Base-by-base conservation (phyloP, 2,329 filamentous ascomycete genomes). In the Penicillium psychrosexuale region DNA sequence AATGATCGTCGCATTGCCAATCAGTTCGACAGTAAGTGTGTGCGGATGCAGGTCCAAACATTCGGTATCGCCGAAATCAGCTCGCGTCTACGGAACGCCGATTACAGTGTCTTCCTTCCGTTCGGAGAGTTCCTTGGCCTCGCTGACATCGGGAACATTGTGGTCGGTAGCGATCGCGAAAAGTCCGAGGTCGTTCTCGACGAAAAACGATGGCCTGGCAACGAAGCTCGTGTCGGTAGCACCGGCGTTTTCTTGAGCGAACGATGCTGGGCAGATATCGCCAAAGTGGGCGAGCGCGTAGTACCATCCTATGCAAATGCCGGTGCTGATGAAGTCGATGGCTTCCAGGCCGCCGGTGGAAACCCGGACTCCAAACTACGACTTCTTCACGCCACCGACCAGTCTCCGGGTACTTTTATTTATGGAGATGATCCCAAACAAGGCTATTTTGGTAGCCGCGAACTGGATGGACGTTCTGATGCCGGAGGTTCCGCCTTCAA, bases 11-110 rank as follows among this genome's bases (percentile, higher is more conserved):
- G 94, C 47, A 99, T 99, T 62, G 93, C 94, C 58, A 99, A 99
- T 64, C 94, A 99, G 69, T 99, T 97, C 66, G 94, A 99, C 73
- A 97, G 91, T 82, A 97, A 97, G 74, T 99, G 94, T 70, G 94
- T 99, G 22, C 87, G 94, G 4, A 90, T 89, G 11, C 94, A 99
- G 70, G 84, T 99, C 1, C 93, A 97, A 69, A 96, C 91, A 0
- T 90, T 97, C 63, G 94, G 94, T 31, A 96, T 99, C 66, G 92
- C 92, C 1, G 94, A 99, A 70, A 97, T 99, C 72, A 96, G 92
- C 69, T 92, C 97, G 69, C 84, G 94, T 19, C 81, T 99, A 37
- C 85, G 92, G 47, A 93, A 93, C 52, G 93, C 93, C 0, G 94
- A 99, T 72, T 97, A 97, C 77, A 96, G 90, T 69, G 78, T 97